Conservation (phyloP, 106 monocot species). For the Dendrobium huoshanense region DNA sequence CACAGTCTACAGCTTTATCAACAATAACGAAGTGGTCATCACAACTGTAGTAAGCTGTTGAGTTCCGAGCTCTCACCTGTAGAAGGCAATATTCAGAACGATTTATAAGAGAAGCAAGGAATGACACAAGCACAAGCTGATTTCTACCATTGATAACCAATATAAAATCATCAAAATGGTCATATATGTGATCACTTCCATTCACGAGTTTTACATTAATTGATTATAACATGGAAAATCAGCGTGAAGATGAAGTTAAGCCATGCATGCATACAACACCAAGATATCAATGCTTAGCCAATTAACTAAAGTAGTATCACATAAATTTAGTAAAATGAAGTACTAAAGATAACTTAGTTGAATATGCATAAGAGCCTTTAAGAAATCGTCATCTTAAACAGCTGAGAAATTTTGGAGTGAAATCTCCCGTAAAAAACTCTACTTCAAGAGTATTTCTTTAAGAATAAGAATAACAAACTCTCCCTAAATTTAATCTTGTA, state of each 20-base stretch:
- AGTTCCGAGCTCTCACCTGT: slow-evolving; percentile 18
- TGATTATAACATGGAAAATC: not conserved
- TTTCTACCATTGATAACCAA: not conserved
- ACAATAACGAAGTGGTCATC: slow-evolving; percentile 22
- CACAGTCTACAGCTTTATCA: slow-evolving; percentile 23
- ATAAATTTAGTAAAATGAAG: too few relatives aligned
- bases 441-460: too few relatives aligned
- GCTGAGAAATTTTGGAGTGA: too few relatives aligned
- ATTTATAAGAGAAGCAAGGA: not conserved
- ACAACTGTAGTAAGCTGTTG: slow-evolving; percentile 19
- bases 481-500: too few relatives aligned
- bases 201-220: not conserved
- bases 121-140: not conserved
- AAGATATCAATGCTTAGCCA: too few relatives aligned
- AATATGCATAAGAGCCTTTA: too few relatives aligned
- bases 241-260: not conserved
- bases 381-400: too few relatives aligned
- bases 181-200: not conserved
- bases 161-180: not conserved
- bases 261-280: not conserved
- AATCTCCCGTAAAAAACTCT: too few relatives aligned
- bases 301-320: too few relatives aligned
- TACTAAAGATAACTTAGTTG: too few relatives aligned
- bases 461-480: too few relatives aligned
- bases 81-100: slow-evolving; percentile 2